Percentiles rank a stretch among this genome's conserved stretches.
These are phyloP conservation scores for Orbilia quercus DNA, from an alignment of 2,329 filamentous ascomycete species.

Conservation along the genomic window DNA sequence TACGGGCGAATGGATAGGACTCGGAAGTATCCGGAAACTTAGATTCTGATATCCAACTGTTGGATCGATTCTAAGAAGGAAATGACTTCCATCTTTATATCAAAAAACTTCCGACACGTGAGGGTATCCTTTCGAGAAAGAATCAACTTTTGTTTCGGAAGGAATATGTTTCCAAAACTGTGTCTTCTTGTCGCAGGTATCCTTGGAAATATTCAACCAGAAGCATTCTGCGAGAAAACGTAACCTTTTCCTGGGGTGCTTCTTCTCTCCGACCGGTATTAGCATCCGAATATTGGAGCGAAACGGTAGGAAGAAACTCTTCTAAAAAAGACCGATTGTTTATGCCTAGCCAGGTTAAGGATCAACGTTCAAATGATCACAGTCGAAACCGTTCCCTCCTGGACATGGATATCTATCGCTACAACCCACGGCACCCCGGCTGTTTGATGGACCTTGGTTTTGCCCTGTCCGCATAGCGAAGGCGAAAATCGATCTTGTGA, in stretches of 20 bases:
- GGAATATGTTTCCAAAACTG: background rate
- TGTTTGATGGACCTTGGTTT: conserved; percentile 38
- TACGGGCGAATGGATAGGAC: background rate
- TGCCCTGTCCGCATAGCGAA: conserved; percentile 30
- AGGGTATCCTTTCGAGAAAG: background rate
- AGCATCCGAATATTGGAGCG: conserved; percentile 11
- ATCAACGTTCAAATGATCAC: conserved; percentile 44
- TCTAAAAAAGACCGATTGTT: conserved; percentile 9
- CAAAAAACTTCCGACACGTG: conserved; percentile 3
- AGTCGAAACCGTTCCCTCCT: conserved; percentile 26
- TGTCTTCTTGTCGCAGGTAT: conserved; percentile 3
- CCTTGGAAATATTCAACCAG: background rate
- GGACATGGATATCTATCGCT: conserved; percentile 41
- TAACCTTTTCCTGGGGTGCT: conserved; percentile 21
- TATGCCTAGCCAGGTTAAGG: conserved; percentile 16
- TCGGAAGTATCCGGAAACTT: conserved; percentile 5
- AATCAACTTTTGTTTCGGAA: background rate
- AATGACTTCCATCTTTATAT: conserved; percentile 14
- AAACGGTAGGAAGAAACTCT: background rate
- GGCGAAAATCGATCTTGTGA: conserved; percentile 32
- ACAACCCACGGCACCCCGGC: conserved; percentile 31
- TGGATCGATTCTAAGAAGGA: conserved; percentile 2
- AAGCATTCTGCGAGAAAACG: conserved; percentile 14
- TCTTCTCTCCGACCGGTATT: conserved; percentile 32
- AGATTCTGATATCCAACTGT: conserved; percentile 4